phyloP scores from a whole-genome alignment of 2,329 filamentous ascomycete genomes.

The Cyphellophora attinorum region DNA sequence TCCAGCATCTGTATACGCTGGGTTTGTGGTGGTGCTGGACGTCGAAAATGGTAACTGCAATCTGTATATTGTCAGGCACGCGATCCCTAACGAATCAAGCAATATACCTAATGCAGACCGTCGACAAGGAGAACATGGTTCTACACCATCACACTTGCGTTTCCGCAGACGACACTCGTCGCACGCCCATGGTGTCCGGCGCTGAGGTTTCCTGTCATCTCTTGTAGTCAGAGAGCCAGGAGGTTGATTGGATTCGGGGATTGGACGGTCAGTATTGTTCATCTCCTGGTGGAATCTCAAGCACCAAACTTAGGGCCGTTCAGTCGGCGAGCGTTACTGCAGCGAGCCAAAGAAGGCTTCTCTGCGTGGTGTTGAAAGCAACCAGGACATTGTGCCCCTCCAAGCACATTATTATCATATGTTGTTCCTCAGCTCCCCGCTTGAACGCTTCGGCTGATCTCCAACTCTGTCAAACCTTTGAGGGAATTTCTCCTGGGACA shows the following conservation, averaged over 20 bases:
- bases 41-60: not conserved
- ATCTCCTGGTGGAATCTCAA: not conserved
- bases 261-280: not conserved
- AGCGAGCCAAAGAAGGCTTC: too few relatives aligned
- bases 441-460: too few relatives aligned
- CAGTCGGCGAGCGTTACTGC: too few relatives aligned
- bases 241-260: not conserved
- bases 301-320: too few relatives aligned
- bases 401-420: too few relatives aligned
- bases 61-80: not conserved
- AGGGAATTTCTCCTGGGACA: too few relatives aligned
- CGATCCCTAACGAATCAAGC: not conserved
- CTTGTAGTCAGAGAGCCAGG: too few relatives aligned
- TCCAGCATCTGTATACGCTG: not conserved
- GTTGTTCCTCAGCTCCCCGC: too few relatives aligned
- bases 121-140: not conserved
- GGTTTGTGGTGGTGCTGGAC: constrained; percentile 1
- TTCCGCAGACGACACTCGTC: not conserved
- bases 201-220: constrained; percentile 1
- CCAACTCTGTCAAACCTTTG: too few relatives aligned
- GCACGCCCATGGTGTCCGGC: not conserved
- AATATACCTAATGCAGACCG: not conserved
- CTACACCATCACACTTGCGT: not conserved
- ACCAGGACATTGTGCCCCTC: too few relatives aligned
- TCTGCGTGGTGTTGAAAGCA: too few relatives aligned